Percentiles rank a stretch among this genome's conserved stretches.
phyloP scores from a whole-genome alignment of 805 yeast species.

The Starmerella geochares region DNA sequence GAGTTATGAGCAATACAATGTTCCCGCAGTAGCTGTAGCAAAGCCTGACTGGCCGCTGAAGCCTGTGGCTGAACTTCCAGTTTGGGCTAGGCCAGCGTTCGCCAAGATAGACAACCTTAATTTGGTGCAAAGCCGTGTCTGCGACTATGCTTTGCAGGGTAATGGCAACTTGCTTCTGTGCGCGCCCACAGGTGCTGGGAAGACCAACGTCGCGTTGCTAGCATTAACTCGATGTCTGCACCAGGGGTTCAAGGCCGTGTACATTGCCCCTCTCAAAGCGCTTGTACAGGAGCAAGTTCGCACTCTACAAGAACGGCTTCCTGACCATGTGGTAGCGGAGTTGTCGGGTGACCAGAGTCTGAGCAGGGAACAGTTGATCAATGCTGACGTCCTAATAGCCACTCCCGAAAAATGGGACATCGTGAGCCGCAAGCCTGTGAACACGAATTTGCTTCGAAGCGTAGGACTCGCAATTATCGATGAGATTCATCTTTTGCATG shows the following conservation, averaged over 20 bases:
- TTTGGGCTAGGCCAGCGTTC: conserved; percentile 73
- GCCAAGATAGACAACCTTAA: conserved; percentile 61
- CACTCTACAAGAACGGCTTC: conserved; percentile 64
- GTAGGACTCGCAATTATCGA: conserved; percentile 73
- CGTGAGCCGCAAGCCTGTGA: conserved; percentile 70
- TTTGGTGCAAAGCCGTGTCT: conserved; percentile 73
- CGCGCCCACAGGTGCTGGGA: conserved; percentile 99
- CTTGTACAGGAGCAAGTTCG: conserved; percentile 90
- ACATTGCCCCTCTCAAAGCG: conserved; percentile 89
- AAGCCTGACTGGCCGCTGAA: conserved; percentile 32
- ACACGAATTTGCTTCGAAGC: conserved; percentile 50
- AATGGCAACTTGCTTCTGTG: conserved; percentile 72
- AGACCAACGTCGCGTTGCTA: conserved; percentile 90
- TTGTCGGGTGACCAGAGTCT: conserved; percentile 82
- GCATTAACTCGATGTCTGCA: conserved; percentile 56
- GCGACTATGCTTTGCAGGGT: conserved; percentile 60
- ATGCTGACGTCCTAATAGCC: conserved; percentile 75
- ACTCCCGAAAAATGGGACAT: conserved; percentile 99
- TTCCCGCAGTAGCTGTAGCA: conserved; percentile 52
- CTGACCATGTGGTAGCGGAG: conserved; percentile 66
- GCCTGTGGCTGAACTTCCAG: conserved; percentile 55
- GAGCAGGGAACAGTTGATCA: conserved; percentile 61
- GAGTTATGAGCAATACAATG: conserved; percentile 75
- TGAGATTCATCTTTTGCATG: conserved; percentile 87
- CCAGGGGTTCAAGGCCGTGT: conserved; percentile 63